Percentiles rank a stretch among this genome's conserved stretches.
phyloP scores from a whole-genome alignment of 768 basidiomycete genomes.

The Suillus occidentalis region DNA sequence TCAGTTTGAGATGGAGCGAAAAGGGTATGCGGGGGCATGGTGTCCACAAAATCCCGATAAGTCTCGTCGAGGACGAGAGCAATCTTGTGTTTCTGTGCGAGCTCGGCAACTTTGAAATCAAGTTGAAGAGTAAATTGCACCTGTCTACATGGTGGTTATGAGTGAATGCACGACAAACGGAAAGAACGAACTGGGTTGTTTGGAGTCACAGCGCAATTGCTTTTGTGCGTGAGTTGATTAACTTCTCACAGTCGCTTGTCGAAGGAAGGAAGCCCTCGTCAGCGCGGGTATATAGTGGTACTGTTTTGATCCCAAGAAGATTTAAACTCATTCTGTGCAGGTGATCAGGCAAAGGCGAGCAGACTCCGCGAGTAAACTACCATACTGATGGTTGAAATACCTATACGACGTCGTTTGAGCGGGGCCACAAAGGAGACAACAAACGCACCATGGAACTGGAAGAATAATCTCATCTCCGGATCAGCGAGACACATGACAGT shows the following conservation, averaged over 20 bases:
- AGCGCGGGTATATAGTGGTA: constrained; percentile 53
- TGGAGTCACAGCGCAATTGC: constrained; percentile 78
- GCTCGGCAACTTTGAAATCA: constrained; percentile 59
- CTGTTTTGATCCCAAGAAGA: constrained; percentile 57
- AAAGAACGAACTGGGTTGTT: constrained; percentile 63
- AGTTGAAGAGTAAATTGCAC: constrained; percentile 60
- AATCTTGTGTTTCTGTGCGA: constrained; percentile 54
- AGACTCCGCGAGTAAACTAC: not conserved
- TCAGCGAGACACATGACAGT: constrained; percentile 64
- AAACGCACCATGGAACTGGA: constrained; percentile 63
- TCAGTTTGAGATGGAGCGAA: constrained; percentile 37
- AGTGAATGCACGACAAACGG: not conserved
- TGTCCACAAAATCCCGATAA: constrained; percentile 77
- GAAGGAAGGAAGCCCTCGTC: constrained; percentile 63
- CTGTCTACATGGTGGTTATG: constrained; percentile 46
- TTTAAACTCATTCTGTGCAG: constrained; percentile 62
- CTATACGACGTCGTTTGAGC: constrained; percentile 26
- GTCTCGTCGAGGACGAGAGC: constrained; percentile 87
- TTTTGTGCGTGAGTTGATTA: constrained; percentile 59
- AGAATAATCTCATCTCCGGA: constrained; percentile 71
- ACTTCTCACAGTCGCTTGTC: constrained; percentile 41
- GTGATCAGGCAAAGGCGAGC: not conserved
- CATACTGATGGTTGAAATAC: constrained; percentile 68
- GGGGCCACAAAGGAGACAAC: not conserved
- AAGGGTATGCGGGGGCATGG: constrained; percentile 52